A percentile compares a stretch with the other conserved stretches of the same genome.
Evolutionary conservation across 176 grass and related monocot genomes (phyloP).

Genomic region (Musa schizocarpa): DNA sequence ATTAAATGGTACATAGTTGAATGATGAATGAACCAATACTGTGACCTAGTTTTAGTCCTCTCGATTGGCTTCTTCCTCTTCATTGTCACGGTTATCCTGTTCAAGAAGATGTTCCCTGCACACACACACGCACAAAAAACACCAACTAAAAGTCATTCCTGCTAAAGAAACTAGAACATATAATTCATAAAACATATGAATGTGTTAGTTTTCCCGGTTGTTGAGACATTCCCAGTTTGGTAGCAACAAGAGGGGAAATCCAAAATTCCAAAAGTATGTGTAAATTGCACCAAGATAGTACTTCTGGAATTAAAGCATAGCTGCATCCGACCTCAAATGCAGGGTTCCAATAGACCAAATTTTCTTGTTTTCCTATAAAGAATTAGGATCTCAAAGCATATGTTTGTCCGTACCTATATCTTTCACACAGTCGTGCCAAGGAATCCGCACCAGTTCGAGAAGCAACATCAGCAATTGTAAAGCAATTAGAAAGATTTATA

Average conservation of each 20-base stretch:
- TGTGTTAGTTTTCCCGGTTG: not conserved
- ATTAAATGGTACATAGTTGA: too few species aligned
- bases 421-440: constrained; percentile 72
- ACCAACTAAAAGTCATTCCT: constrained; percentile 7
- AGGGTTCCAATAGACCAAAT: too few species aligned
- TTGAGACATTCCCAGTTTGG: too few species aligned
- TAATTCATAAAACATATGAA: not conserved
- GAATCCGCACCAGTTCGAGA: constrained; percentile 73
- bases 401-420: constrained; percentile 45
- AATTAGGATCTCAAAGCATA: not conserved
- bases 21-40: not conserved
- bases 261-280: not conserved
- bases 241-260: not conserved
- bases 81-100: constrained; percentile 38
- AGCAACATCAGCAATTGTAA: constrained; percentile 64
- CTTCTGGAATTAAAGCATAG: not conserved
- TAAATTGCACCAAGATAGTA: not conserved
- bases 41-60: not conserved
- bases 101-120: constrained; percentile 61
- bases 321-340: not conserved
- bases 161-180: not conserved
- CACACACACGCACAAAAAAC: constrained; percentile 2
- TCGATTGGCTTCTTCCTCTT: constrained; percentile 8
- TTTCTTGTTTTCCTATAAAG: not conserved
- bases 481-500: constrained; percentile 54